Evolutionary conservation across 352 stramenopile species (phyloP).

Genomic region (Pythium periplocum): DNA sequence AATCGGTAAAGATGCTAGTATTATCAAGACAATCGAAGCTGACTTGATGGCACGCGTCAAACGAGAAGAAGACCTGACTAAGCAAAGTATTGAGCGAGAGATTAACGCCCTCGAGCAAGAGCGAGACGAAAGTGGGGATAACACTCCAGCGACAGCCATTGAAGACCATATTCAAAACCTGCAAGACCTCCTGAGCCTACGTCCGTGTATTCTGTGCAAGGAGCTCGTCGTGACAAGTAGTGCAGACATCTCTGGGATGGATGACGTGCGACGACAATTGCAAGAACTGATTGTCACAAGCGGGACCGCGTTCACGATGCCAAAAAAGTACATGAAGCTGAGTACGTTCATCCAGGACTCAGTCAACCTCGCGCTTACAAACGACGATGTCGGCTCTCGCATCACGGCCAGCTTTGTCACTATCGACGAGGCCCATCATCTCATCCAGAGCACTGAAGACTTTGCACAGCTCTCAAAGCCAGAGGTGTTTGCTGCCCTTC

Average conservation of each 20-base stretch:
- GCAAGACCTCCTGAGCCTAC: not conserved
- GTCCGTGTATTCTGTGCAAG: constrained; percentile 1
- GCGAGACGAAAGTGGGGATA: not conserved
- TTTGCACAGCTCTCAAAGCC: too few species aligned
- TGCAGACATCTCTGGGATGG: constrained; percentile 4
- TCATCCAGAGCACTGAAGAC: not conserved
- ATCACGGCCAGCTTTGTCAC: not conserved
- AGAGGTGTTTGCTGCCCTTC: not conserved
- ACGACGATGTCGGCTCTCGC: too few species aligned
- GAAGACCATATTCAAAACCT: not conserved
- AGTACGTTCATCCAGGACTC: constrained; percentile 4
- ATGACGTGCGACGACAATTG: constrained; percentile 2
- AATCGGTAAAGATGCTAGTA: not conserved
- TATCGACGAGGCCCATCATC: not conserved
- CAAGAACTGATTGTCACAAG: constrained; percentile 6
- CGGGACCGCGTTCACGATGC: constrained; percentile 12
- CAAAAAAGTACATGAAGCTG: constrained; percentile 9
- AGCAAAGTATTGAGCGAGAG: not conserved
- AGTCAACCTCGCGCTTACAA: too few species aligned
- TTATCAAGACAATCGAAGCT: not conserved
- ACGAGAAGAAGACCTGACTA: constrained; percentile 4
- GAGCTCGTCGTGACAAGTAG: constrained; percentile 13
- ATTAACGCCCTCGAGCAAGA: not conserved
- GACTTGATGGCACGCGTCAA: constrained; percentile 6
- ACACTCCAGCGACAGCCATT: not conserved